These are phyloP conservation scores for Psilocybe mexicana DNA, from an alignment of 1,284 basidiomycete species.

Conservation along the genomic window DNA sequence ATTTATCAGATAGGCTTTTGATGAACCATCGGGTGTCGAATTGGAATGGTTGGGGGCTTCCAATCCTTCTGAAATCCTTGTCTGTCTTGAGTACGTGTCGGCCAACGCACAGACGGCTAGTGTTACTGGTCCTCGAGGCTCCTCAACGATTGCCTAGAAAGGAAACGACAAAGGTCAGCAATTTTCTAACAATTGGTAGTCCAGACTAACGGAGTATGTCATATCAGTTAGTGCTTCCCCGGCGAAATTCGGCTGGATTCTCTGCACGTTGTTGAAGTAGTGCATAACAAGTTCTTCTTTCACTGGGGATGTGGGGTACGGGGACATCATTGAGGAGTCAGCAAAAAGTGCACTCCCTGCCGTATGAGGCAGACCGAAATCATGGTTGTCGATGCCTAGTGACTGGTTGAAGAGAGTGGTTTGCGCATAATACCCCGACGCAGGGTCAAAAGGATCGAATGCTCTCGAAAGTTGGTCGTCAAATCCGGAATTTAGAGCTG, in stretches of 20 bases:
- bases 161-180: conserved; percentile 24
- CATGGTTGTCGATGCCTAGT: conserved; percentile 19
- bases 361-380: conserved; percentile 17
- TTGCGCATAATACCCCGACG: conserved; percentile 29
- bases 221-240: conserved; percentile 56
- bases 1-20: conserved; percentile 66
- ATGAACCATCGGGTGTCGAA: conserved; percentile 51
- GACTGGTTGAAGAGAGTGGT: conserved; percentile 20
- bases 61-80: conserved; percentile 59
- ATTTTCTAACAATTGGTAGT: neutral
- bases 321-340: conserved; percentile 25
- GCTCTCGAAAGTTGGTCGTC: conserved; percentile 30
- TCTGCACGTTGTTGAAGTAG: conserved; percentile 67
- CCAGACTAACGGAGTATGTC: conserved; percentile 54
- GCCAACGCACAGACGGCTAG: conserved; percentile 76
- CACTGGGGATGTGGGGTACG: conserved; percentile 28
- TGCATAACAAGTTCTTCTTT: conserved; percentile 60
- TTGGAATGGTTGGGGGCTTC: conserved; percentile 49
- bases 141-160: conserved; percentile 57
- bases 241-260: conserved; percentile 59
- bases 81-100: conserved; percentile 63
- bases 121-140: conserved; percentile 67
- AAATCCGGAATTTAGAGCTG: conserved; percentile 33
- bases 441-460: conserved; percentile 28
- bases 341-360: conserved; percentile 26